Evolutionary conservation across 169 alveolate genomes (phyloP).

Genomic region (Theileria sp.): DNA sequence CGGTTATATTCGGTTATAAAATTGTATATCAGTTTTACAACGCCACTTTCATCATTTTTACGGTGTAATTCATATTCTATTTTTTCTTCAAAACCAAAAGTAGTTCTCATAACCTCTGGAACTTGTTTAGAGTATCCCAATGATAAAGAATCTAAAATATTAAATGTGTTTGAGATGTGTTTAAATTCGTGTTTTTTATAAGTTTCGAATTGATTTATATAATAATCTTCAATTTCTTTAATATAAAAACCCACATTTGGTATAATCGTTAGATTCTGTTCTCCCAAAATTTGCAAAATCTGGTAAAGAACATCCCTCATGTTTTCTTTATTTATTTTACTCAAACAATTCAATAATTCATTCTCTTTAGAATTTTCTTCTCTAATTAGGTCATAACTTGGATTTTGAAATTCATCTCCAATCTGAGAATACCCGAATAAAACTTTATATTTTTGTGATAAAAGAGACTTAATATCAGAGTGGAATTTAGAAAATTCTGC

Average conservation of each 20-base stretch:
- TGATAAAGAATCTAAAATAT: slow-evolving; percentile 3
- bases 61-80: neutral
- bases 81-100: neutral
- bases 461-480: neutral
- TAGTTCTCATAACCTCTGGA: neutral
- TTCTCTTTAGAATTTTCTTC: neutral
- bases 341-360: neutral
- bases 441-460: neutral
- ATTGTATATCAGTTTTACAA: neutral
- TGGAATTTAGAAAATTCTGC: neutral
- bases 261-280: neutral
- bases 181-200: neutral
- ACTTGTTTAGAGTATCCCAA: neutral
- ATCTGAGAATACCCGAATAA: neutral
- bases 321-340: neutral
- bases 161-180: neutral
- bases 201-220: neutral
- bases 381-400: neutral
- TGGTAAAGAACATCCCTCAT: neutral
- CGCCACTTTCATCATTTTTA: neutral
- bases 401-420: neutral
- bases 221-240: neutral
- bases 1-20: slow-evolving; percentile 3
- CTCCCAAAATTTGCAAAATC: neutral
- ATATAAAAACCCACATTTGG: neutral